Base-by-base conservation (phyloP, 371 early-diverging fungal genomes). In the Mortierella sp. region DNA sequence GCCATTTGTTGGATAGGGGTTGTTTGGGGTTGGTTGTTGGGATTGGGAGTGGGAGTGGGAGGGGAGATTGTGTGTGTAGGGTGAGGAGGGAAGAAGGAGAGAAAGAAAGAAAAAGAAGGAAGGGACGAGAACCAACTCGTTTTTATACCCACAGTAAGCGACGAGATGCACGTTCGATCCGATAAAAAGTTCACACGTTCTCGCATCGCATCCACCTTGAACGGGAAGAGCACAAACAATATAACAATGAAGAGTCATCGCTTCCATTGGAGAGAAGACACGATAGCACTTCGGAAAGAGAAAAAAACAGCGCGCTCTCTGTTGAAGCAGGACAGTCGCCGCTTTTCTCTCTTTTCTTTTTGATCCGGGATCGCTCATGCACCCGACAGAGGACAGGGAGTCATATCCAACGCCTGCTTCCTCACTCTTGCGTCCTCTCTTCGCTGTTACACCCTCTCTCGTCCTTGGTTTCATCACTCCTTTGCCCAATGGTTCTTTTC, bases 311-410 rank as follows among this genome's bases (percentile, higher is more conserved):
- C 48, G 8, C 53, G 37, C 40, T 64, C 37, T 64, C 21, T 37
- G 19, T 37, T 34, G 40, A 21, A 40, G 64, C 2, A 6, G 64
- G 21, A 37, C 40, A 8, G 64, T 34, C 64, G 64, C 64, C 64
- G 64, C 40, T 37, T 37, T 64, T 37, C 4, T 31, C 19, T 21
- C 0, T 6, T 34, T 10, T 8, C 21, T 37, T 21, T 64, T 64
- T 37, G 64, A 64, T 64, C 64, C 64, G 64, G 64, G 64, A 64
- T 64, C 64, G 64, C 64, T 64, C 64, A 59, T 31, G 34, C 59
- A 16, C 34, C 34, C 59, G 59, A 59, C 31, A 59, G 31, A 16
- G 1, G 8, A 59, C 13, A 13, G 48, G 13, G 64, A 64, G 64
- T 64, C 64, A 64, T 64, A 64, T 21, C 37, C 24, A 34, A 21